These are phyloP conservation scores for Cudoniella acicularis DNA, from an alignment of 495 filamentous ascomycete genomes.

Conservation along the genomic window DNA sequence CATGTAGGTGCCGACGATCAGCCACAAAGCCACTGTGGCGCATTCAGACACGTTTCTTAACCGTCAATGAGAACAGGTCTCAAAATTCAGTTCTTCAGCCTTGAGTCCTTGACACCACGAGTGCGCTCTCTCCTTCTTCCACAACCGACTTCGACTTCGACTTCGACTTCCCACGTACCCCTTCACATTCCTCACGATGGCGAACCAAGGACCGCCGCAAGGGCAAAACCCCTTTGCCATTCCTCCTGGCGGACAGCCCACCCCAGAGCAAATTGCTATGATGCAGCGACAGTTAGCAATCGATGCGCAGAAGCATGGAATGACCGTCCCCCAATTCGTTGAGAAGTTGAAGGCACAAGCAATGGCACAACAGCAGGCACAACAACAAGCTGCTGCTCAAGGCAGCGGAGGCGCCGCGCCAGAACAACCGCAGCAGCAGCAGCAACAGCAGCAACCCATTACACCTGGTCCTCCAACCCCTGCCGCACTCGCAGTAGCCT, in stretches of 20 bases:
- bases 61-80: background rate
- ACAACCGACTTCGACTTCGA: background rate
- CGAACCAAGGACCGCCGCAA: conserved; percentile 15
- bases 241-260: conserved; percentile 58
- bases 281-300: conserved; percentile 82
- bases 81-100: background rate
- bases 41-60: background rate
- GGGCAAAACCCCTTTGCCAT: conserved; percentile 14
- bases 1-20: background rate
- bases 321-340: conserved; percentile 72
- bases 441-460: conserved; percentile 54
- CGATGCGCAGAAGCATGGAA: conserved; percentile 68
- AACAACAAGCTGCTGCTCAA: conserved; percentile 31
- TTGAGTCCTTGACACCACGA: background rate
- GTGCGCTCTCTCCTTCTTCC: background rate
- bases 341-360: conserved; percentile 63
- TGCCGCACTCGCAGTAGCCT: conserved; percentile 82
- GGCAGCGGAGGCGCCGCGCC: conserved; percentile 29
- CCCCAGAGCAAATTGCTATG: conserved; percentile 75
- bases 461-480: conserved; percentile 77
- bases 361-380: conserved; percentile 59
- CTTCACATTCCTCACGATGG: conserved; percentile 11
- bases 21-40: background rate
- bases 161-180: background rate
- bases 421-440: conserved; percentile 37